Evolutionary conservation across 164 flowering plant genomes (phyloP).

Genomic region (Dillenia suffruticosa): DNA sequence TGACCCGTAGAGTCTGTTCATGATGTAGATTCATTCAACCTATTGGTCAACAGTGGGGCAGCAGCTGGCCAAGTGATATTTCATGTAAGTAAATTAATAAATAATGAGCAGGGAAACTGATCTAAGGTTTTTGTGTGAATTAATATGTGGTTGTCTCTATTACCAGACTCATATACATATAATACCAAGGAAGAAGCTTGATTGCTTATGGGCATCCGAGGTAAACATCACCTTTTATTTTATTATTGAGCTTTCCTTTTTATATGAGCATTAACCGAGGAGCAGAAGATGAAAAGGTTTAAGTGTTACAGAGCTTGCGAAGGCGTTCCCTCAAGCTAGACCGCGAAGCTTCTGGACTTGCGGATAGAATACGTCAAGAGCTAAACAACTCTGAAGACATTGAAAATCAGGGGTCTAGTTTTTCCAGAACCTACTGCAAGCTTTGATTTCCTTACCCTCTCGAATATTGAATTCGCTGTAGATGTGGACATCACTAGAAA

Average conservation of each 20-base stretch:
- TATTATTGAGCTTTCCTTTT: background rate
- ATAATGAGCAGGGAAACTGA: background rate
- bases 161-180: constrained; percentile 85
- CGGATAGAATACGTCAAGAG: constrained; percentile 39
- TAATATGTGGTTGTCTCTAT: background rate
- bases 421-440: background rate
- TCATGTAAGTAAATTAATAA: constrained; percentile 47
- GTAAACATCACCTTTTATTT: constrained; percentile 24
- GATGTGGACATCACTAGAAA: no score
- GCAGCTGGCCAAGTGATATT: constrained; percentile 92
- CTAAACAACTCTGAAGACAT: constrained; percentile 22
- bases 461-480: no score
- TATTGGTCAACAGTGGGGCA: constrained; percentile 78
- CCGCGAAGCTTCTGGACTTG: constrained; percentile 48
- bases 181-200: constrained; percentile 77
- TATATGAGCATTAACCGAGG: background rate
- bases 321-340: constrained; percentile 49
- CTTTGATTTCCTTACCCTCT: no score
- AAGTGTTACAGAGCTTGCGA: constrained; percentile 44
- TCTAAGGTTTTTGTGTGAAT: constrained; percentile 1
- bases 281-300: background rate
- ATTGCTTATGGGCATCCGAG: constrained; percentile 84
- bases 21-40: constrained; percentile 85
- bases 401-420: constrained; percentile 26
- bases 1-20: constrained; percentile 4